A percentile compares a stretch with the other conserved stretches of the same genome.
Conservation (phyloP, 83 land plant species). For the Thuja plicata region DNA sequence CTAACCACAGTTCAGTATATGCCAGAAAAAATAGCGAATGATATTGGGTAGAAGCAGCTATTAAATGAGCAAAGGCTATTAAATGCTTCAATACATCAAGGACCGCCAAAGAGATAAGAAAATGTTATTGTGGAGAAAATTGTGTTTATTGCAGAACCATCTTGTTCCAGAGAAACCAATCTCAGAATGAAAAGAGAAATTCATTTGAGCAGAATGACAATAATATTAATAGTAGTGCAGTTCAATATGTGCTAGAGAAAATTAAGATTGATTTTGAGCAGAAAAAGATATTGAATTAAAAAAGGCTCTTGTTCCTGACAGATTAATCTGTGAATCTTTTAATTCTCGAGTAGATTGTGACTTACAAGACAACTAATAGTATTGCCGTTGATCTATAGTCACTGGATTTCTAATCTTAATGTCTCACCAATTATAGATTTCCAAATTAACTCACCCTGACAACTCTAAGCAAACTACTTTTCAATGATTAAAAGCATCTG, state of each 20-base stretch:
- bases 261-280: too few relatives aligned
- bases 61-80: neutral
- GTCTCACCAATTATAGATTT: neutral
- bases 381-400: neutral
- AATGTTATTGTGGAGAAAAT: neutral
- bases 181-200: neutral
- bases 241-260: too few relatives aligned
- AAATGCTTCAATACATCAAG: neutral
- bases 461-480: too few relatives aligned
- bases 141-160: neutral
- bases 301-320: too few relatives aligned
- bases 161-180: neutral
- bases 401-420: neutral
- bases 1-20: neutral
- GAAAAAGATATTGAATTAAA: too few relatives aligned
- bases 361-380: neutral
- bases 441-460: neutral
- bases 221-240: too few relatives aligned
- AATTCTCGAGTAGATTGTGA: neutral
- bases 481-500: too few relatives aligned
- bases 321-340: too few relatives aligned
- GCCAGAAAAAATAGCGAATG: neutral
- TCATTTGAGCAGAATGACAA: neutral
- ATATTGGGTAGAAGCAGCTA: neutral
- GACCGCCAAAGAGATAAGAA: neutral